These are phyloP conservation scores for Austroboletus niveus DNA, from an alignment of 1,284 basidiomycete genomes.

Conservation along the genomic window DNA sequence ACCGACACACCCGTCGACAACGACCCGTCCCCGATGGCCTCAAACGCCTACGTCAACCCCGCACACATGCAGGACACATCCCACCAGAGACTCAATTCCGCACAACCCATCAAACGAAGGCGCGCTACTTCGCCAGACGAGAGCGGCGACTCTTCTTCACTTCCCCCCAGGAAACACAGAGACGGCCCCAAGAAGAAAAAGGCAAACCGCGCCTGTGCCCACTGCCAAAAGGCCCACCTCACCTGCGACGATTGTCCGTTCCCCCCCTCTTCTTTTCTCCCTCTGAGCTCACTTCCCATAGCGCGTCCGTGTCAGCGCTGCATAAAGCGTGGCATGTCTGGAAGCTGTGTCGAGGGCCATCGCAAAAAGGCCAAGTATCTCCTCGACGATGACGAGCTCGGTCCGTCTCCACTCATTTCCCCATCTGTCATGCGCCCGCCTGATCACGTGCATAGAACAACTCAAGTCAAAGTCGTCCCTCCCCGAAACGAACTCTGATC, in stretches of 20 bases:
- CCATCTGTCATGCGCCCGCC: slow-evolving; percentile 14
- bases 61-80: slow-evolving; percentile 19
- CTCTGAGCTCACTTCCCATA: slow-evolving; percentile 35
- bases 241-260: slow-evolving; percentile 93
- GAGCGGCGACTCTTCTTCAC: slow-evolving; percentile 44
- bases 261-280: slow-evolving; percentile 11
- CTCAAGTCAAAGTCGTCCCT: slow-evolving; percentile 46
- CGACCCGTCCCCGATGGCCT: slow-evolving; percentile 6
- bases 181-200: slow-evolving; percentile 89
- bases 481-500: slow-evolving; percentile 22
- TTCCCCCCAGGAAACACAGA: slow-evolving; percentile 49
- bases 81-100: slow-evolving; percentile 14
- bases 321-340: slow-evolving; percentile 88
- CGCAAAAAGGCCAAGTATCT: slow-evolving; percentile 99
- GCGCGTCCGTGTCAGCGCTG: slow-evolving; percentile 95
- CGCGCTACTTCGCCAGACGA: slow-evolving; percentile 47
- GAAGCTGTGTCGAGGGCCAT: slow-evolving; percentile 89
- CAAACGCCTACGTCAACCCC: slow-evolving; percentile 26
- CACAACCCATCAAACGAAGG: slow-evolving; percentile 37
- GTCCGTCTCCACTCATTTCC: slow-evolving; percentile 45
- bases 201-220: slow-evolving; percentile 88
- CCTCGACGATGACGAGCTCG: slow-evolving; percentile 87
- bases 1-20: slow-evolving; percentile 2
- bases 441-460: slow-evolving; percentile 55
- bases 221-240: slow-evolving; percentile 94